Base-by-base conservation (phyloP, 305 asterid species). In the Galium porrigens region DNA sequence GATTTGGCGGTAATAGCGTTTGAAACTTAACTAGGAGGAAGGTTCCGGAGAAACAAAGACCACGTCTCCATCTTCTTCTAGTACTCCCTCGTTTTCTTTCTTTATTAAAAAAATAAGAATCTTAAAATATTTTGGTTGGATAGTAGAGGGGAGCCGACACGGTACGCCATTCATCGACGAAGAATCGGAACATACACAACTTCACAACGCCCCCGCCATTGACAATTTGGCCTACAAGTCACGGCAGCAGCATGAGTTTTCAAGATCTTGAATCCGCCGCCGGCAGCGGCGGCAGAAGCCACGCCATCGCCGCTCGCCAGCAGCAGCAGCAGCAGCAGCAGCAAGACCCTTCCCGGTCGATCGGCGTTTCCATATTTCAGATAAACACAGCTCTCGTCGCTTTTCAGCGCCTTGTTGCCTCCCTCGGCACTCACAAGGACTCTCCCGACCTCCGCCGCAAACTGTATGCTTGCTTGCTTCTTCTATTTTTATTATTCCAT, bases 391-490 rank as follows among this genome's bases (percentile, higher is more conserved):
- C 81, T 10, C 86, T 86, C 41, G 71, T 80, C 54, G 74, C 85
- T 32, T 86, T 84, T 72, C 85, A 81, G 32, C 83, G 82, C 68
- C 91, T 82, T 17, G 84, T 84, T 57, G 81, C 85, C 72, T 65
- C 81, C 71, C 80, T 84, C 61, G 91, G 89, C n/a, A 86, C 89
- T 22, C 77, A 83, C 71, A 86, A 81, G 78, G 91, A 77, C 52
- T 73, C 78, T 20, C 72, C 79, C 20, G 69, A 64, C 25, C 71
- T 77, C 55, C 76, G 81, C 17, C 65, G 70, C 4, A 77, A 73
- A 56, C 68, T 77, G 81, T 77, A 44, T n/a, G 64, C 17, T 3
- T 14, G 3, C 39, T 8, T 36, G 9, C 20, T 12, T 30, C 10
- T 0, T 42, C 7, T 10, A 11, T 56, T 20, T 1, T 2, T 22